phyloP scores from a whole-genome alignment of 139 green algal species.

The Bryopsis sp. region DNA sequence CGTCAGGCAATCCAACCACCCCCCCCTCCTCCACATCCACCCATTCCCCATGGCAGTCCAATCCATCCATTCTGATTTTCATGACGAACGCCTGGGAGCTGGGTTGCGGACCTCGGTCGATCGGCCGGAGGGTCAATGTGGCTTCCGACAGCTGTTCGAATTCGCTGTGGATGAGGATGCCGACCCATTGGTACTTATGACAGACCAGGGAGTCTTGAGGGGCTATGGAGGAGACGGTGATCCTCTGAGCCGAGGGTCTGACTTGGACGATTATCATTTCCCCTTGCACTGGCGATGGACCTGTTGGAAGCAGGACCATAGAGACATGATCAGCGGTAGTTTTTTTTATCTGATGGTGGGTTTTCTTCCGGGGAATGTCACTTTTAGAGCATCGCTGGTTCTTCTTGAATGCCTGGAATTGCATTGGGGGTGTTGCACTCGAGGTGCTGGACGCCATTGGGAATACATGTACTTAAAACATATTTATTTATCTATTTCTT shows the following conservation, averaged over 20 bases:
- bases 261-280: constrained; percentile 6
- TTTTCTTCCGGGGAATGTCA: no score
- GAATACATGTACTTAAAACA: no score
- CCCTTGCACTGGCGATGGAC: no score
- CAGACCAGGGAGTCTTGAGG: not conserved
- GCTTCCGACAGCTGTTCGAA: not conserved
- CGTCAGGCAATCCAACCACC: not conserved
- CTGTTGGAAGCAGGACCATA: no score
- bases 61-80: not conserved
- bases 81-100: not conserved
- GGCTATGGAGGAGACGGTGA: not conserved
- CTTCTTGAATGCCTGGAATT: no score
- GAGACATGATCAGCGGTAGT: no score
- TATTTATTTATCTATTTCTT: no score
- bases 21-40: not conserved
- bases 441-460: no score
- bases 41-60: not conserved
- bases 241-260: not conserved
- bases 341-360: no score
- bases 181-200: constrained; percentile 4
- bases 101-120: not conserved
- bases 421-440: no score
- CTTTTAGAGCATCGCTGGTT: no score
- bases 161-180: not conserved
- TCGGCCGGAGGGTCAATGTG: not conserved